These are phyloP conservation scores for Nakazawaea wickerhamii DNA, from an alignment of 805 yeast species.

Conservation along the genomic window DNA sequence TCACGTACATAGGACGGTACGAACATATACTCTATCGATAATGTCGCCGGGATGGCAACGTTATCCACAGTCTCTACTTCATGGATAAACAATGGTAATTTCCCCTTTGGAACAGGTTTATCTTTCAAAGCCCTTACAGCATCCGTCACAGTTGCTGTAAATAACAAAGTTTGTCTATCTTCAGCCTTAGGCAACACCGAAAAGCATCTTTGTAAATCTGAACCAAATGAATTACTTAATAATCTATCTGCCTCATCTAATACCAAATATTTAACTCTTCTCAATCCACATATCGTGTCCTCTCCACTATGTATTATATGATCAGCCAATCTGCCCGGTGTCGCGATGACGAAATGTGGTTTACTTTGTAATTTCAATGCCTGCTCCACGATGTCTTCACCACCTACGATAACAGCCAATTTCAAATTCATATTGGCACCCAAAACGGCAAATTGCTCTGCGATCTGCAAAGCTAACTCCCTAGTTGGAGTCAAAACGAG, in stretches of 20 bases:
- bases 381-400: conserved; percentile 89
- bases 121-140: conserved; percentile 78
- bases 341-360: conserved; percentile 94
- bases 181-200: conserved; percentile 63
- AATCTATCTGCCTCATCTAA: conserved; percentile 95
- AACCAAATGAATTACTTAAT: conserved; percentile 76
- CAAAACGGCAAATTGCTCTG: conserved; percentile 90
- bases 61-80: conserved; percentile 71
- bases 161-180: conserved; percentile 79
- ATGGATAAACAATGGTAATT: conserved; percentile 58
- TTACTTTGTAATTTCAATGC: conserved; percentile 71
- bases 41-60: conserved; percentile 74
- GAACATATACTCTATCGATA: conserved; percentile 60
- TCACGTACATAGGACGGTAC: conserved; percentile 88
- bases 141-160: conserved; percentile 95
- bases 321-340: conserved; percentile 95
- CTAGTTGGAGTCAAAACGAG: conserved; percentile 86
- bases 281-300: conserved; percentile 75
- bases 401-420: conserved; percentile 87
- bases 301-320: conserved; percentile 85
- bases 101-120: conserved; percentile 48
- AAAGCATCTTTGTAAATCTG: conserved; percentile 71
- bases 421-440: conserved; percentile 86
- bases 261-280: conserved; percentile 74
- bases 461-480: conserved; percentile 93